A percentile compares a stretch with the other conserved stretches of the same genome.
Evolutionary conservation across 2,329 filamentous ascomycete species (phyloP).

Genomic region (Mariannaea sp.): DNA sequence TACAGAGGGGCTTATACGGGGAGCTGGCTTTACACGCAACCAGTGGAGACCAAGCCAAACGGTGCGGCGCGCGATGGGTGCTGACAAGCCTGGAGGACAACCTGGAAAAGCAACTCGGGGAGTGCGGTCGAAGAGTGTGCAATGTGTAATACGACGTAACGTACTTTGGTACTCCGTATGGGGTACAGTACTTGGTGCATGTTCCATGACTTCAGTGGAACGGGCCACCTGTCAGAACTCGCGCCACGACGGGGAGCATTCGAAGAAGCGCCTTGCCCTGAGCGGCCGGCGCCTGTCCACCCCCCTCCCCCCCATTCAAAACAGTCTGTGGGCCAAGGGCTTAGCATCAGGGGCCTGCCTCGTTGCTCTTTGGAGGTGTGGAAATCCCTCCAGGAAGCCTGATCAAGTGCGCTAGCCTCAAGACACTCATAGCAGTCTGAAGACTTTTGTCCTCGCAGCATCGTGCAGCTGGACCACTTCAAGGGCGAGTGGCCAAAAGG

Average conservation of each 20-base stretch:
- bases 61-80: constrained; percentile 9
- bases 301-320: constrained; percentile 30
- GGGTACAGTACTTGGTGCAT: constrained; percentile 22
- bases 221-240: constrained; percentile 38
- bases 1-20: constrained; percentile 36
- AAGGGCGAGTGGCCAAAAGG: constrained; percentile 11
- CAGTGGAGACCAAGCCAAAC: constrained; percentile 33
- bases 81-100: constrained; percentile 14
- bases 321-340: constrained; percentile 16
- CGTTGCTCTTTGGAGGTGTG: constrained; percentile 24
- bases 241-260: constrained; percentile 34
- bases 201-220: constrained; percentile 25
- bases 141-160: no score
- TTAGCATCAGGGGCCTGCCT: constrained; percentile 14
- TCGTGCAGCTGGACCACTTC: constrained; percentile 15
- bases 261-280: constrained; percentile 33
- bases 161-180: background rate
- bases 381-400: constrained; percentile 20
- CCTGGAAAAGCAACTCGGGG: constrained; percentile 5
- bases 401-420: constrained; percentile 22
- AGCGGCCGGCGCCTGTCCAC: constrained; percentile 25
- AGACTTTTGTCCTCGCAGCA: constrained; percentile 21
- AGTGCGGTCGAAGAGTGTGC: constrained; percentile 4
- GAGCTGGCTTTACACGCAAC: constrained; percentile 37
- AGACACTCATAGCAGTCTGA: constrained; percentile 26